Evolutionary conservation across 768 basidiomycete species (phyloP).

Genomic region (Tubosaeta sp.): DNA sequence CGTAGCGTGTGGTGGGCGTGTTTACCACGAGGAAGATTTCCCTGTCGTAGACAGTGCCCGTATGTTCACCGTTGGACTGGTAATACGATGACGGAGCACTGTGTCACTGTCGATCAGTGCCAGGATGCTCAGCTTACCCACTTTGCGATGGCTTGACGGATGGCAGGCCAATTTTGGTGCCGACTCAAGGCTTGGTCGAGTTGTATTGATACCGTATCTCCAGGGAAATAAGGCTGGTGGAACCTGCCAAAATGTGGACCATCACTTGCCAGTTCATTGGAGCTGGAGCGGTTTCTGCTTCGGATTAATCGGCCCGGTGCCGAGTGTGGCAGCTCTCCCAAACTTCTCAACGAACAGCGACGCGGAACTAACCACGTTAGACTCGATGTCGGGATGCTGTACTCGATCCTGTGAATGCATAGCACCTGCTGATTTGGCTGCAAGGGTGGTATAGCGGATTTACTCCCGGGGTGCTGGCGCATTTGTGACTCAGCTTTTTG

Average conservation of each 20-base stretch:
- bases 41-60: background rate
- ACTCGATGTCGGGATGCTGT: background rate
- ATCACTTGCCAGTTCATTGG: too few relatives aligned
- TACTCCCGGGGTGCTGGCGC: background rate
- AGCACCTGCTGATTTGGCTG: background rate
- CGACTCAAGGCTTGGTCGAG: background rate
- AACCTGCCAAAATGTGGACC: background rate
- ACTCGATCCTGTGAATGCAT: background rate
- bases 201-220: background rate
- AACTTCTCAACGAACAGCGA: too few relatives aligned
- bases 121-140: background rate
- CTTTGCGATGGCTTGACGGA: background rate
- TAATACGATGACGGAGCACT: background rate
- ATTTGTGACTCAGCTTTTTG: background rate
- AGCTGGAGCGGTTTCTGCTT: too few relatives aligned
- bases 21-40: conserved; percentile 16
- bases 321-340: background rate
- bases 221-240: background rate
- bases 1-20: conserved; percentile 9
- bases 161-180: background rate
- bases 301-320: too few relatives aligned
- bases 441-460: background rate
- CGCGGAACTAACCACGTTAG: too few relatives aligned
- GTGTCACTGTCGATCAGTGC: background rate
- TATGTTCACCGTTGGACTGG: background rate